Evolutionary conservation across 2,329 filamentous ascomycete genomes (phyloP), one percentile per base, ranked within the genome.

Genomic region (Phoma sp.): DNA sequence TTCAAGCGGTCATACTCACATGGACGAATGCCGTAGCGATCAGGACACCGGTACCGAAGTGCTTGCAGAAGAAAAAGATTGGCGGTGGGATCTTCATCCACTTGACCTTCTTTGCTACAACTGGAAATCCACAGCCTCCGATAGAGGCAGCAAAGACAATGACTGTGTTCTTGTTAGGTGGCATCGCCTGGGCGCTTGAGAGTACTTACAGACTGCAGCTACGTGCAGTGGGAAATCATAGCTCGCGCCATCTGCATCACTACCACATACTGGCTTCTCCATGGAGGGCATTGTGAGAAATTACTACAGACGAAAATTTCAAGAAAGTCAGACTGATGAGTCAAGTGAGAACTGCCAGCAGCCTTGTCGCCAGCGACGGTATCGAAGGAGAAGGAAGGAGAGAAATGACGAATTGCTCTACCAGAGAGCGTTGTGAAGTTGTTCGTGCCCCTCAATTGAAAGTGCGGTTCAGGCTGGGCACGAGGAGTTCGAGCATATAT

Each of bases 21-120:
- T 93, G 90, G 24, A 93, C 89, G 67, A 95, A 95, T 50, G 90
- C 90, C 1, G 90, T 95, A 9, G 91, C 90, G 58, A 95, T 88
- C n/a, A 95, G 79, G 18, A 95, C 91, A 55, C 90, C 90, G 1
- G 90, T 95, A 67, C 90, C 73, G 47, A 76, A 75, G 64, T 86
- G 84, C 62, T 86, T 86, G 73, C 83, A 86, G 50, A 83, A 81
- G 67, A 86, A 86, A 71, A 86, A 86, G 29, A 84, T 67, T 59
- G 78, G 80, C 1, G 80, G 75, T 0, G 83, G 82, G 7, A 86
- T 81, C 70, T 82, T 84, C 65, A 86, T 73, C 80, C 82, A 83
- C 49, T 73, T 80, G 61, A 86, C 73, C 69, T 84, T 86, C 63
- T 75, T 76, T 3, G 74, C 74, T 10, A 75, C 65, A 7, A 76